Conservation (phyloP, 2,329 filamentous ascomycete genomes). For the Aspergillus ochraceoroseus region DNA sequence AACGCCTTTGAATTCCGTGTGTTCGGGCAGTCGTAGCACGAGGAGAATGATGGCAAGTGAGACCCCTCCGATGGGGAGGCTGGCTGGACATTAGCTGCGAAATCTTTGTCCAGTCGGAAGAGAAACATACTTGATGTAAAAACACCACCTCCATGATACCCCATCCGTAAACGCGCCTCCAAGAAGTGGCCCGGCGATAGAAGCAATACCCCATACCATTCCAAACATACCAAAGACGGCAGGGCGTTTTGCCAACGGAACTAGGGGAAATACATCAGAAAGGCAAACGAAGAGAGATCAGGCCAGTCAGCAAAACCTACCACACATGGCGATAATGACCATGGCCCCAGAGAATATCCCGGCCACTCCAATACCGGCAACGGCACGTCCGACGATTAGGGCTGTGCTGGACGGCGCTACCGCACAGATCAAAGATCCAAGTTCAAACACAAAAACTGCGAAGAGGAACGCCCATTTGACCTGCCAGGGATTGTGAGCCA, state of each 20-base stretch:
- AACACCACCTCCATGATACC: constrained; percentile 17
- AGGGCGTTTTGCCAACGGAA: constrained; percentile 9
- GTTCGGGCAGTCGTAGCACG: constrained; percentile 9
- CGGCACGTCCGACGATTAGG: constrained; percentile 8
- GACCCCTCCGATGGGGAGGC: constrained; percentile 44
- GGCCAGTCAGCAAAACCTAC: neutral
- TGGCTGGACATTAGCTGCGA: constrained; percentile 24
- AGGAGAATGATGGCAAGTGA: constrained; percentile 22
- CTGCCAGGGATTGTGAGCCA: too few species aligned
- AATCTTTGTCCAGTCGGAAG: neutral
- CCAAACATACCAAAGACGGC: constrained; percentile 13
- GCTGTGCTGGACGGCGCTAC: constrained; percentile 21
- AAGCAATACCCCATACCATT: constrained; percentile 13
- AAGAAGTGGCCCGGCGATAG: constrained; percentile 11
- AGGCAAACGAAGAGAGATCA: too few species aligned
- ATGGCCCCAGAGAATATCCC: constrained; percentile 11
- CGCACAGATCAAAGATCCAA: constrained; percentile 26
- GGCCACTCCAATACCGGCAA: constrained; percentile 11
- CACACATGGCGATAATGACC: constrained; percentile 8
- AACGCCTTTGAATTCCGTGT: constrained; percentile 6
- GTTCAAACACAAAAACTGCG: constrained; percentile 24
- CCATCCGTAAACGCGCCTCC: constrained; percentile 13
- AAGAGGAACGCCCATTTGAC: constrained; percentile 23
- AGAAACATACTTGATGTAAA: constrained; percentile 15
- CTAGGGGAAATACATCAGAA: neutral